Base-by-base conservation (phyloP, 2,329 filamentous ascomycete genomes). In the Pseudogymnoascus sp. region DNA sequence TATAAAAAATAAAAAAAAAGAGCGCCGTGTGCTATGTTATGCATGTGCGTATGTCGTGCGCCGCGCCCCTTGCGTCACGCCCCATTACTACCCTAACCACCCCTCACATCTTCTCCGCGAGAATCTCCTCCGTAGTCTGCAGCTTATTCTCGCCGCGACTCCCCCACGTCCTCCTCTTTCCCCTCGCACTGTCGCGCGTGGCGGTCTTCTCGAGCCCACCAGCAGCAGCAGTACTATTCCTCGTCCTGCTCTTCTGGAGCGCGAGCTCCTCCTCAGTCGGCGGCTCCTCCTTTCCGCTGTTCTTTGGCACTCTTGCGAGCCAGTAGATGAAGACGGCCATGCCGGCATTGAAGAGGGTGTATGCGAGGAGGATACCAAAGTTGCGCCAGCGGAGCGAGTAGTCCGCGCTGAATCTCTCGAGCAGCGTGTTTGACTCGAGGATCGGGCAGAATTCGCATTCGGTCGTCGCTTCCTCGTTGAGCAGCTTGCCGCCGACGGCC, bases 321-420 rank as follows among this genome's bases (percentile, higher is more conserved):
- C 77, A 83, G 69, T 84, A 84, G 52, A 83, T 68, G 48, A 75
- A 72, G 15, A 83, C 70, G 0, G 81, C 81, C 0, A 74, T 77
- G 18, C 72, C 70, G 55, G 82, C 69, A 64, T 84, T 84, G 69
- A 83, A 82, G 3, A 74, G 67, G 61, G 82, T 76, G 62, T 80
- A 84, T 0, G 75, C 78, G 75, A 78, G 83, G 59, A 84, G 72
- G 23, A 88, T 71, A 1, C 83, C 86, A 68, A 85, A 86, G 69
- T 90, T 86, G 61, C 85, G 78, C 85, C 85, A 90, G 23, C 83
- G 74, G 26, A 87, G 74, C 26, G 64, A 69, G 68, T 85, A 89
- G 61, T 75, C 68, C 60, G 80, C 77, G 55, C 76, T 74, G 52
- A 82, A 76, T 0, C 62, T 61, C 0, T 75, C 68, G 33, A 85